phyloP scores from a whole-genome alignment of 108 stramenopile species.

The Craspedostauros australis region DNA sequence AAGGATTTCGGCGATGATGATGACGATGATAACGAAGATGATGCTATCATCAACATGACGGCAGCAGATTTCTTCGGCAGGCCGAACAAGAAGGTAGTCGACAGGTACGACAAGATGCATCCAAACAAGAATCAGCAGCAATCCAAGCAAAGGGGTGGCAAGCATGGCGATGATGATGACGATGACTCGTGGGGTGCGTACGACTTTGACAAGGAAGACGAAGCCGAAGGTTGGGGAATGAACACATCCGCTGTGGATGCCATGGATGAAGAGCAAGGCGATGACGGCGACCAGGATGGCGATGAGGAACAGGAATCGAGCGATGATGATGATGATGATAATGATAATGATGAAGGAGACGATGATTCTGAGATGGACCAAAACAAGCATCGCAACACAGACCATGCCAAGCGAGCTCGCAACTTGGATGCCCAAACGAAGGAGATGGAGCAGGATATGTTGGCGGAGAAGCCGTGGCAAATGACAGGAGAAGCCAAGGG shows the following conservation, averaged over 20 bases:
- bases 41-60: slow-evolving; percentile 60
- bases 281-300: not conserved
- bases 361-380: too few relatives aligned
- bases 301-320: slow-evolving; percentile 6
- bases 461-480: slow-evolving; percentile 95
- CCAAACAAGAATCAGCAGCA: slow-evolving; percentile 9
- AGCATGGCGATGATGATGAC: too few relatives aligned
- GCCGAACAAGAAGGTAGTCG: slow-evolving; percentile 48
- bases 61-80: slow-evolving; percentile 83
- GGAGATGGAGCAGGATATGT: slow-evolving; percentile 84
- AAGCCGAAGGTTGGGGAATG: not conserved
- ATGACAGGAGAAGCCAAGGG: slow-evolving; percentile 87
- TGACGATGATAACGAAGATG: slow-evolving; percentile 41
- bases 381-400: too few relatives aligned
- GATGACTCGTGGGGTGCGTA: slow-evolving; percentile 63
- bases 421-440: slow-evolving; percentile 80
- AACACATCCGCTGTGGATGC: too few relatives aligned
- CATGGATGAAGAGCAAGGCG: slow-evolving; percentile 21
- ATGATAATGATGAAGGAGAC: not conserved
- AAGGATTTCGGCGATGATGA: slow-evolving; percentile 31
- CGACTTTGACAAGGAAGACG: slow-evolving; percentile 62
- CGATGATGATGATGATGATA: slow-evolving; percentile 4
- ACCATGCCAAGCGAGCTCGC: slow-evolving; percentile 32
- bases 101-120: slow-evolving; percentile 33
- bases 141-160: slow-evolving; percentile 10